Conservation (phyloP, 495 filamentous ascomycete species). For the Hypoxylon intermedium region DNA sequence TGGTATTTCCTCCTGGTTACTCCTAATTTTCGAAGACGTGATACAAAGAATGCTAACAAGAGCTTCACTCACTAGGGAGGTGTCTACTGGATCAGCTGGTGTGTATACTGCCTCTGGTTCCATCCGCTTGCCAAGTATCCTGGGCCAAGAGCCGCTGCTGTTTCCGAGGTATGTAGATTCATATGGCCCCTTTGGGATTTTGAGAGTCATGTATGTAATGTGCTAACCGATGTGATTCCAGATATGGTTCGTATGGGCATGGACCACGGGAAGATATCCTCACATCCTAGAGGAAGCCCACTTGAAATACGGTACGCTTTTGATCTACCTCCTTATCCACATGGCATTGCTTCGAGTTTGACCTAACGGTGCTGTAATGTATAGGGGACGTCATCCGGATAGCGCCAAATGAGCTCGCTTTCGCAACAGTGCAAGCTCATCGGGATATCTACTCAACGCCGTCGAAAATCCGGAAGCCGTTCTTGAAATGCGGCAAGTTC, state of each 20-base stretch:
- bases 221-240: not conserved
- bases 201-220: not conserved
- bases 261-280: constrained; percentile 34
- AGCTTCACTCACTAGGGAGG: constrained; percentile 6
- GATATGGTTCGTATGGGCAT: constrained; percentile 34
- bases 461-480: constrained; percentile 39
- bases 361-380: not conserved
- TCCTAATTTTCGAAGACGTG: too few species aligned
- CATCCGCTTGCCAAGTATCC: constrained; percentile 52
- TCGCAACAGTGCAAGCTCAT: constrained; percentile 49
- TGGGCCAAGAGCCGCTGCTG: constrained; percentile 46
- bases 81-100: constrained; percentile 29
- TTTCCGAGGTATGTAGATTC: constrained; percentile 42
- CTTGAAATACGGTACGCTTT: constrained; percentile 32
- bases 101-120: constrained; percentile 46
- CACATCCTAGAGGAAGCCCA: constrained; percentile 29
- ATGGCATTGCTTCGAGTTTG: not conserved
- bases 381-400: constrained; percentile 51
- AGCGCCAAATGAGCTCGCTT: constrained; percentile 54
- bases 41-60: constrained; percentile 1
- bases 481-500: constrained; percentile 42
- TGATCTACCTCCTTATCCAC: not conserved
- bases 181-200: too few species aligned
- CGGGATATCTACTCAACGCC: constrained; percentile 52
- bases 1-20: constrained; percentile 2